Conservation (phyloP, 2,329 filamentous ascomycete genomes). For the Thelonectria rubi region DNA sequence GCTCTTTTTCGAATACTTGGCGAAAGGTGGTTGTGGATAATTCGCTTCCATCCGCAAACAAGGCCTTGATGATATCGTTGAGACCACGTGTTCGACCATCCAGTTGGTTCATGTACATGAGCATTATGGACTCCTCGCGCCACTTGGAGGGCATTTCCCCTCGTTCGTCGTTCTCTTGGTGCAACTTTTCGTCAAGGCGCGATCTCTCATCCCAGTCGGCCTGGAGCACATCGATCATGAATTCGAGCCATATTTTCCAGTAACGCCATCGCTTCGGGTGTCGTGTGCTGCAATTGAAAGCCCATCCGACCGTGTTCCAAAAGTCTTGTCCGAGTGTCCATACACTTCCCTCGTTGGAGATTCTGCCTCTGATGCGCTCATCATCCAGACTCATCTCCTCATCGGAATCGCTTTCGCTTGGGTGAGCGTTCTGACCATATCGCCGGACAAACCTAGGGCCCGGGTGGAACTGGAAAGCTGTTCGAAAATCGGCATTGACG, state of each 20-base stretch:
- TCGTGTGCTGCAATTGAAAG: constrained; percentile 84
- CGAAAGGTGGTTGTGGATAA: constrained; percentile 64
- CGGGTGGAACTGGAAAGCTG: constrained; percentile 74
- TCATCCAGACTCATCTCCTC: constrained; percentile 56
- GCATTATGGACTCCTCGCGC: constrained; percentile 66
- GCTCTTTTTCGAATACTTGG: constrained; percentile 75
- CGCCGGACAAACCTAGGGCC: constrained; percentile 44
- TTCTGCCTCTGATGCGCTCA: constrained; percentile 63
- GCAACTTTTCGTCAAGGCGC: constrained; percentile 54
- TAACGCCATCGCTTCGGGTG: constrained; percentile 79
- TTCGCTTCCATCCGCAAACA: constrained; percentile 72
- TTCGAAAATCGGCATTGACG: constrained; percentile 72
- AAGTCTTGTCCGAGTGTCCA: constrained; percentile 85
- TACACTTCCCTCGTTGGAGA: constrained; percentile 72
- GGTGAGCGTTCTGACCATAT: constrained; percentile 49
- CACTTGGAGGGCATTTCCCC: constrained; percentile 42
- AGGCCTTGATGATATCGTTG: constrained; percentile 69
- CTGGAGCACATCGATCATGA: constrained; percentile 82
- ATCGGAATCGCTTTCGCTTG: constrained; percentile 56
- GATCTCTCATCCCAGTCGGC: constrained; percentile 71
- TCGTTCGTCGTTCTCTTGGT: constrained; percentile 32
- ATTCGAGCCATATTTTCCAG: constrained; percentile 83
- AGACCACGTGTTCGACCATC: constrained; percentile 56
- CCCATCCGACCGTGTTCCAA: constrained; percentile 90
- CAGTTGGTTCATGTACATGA: constrained; percentile 63